A percentile compares a stretch with the other conserved stretches of the same genome.
These are phyloP conservation scores for Leucocoprinus sp. DNA, from an alignment of 768 basidiomycete genomes.

Conservation along the genomic window DNA sequence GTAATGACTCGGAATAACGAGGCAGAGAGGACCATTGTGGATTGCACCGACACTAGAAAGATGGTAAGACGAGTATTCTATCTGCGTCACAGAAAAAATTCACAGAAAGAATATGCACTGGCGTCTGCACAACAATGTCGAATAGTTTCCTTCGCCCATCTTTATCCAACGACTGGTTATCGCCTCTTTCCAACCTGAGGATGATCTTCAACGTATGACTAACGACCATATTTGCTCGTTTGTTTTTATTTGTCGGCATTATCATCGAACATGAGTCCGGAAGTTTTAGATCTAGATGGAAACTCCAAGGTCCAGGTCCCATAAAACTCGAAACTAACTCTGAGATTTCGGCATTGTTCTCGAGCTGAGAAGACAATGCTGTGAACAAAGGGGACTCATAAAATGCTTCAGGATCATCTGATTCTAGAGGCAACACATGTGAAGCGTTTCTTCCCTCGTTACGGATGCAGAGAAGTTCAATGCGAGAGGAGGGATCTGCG, in stretches of 20 bases:
- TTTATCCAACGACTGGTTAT: slow-evolving; percentile 58
- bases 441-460: slow-evolving; percentile 42
- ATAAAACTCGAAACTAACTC: slow-evolving; percentile 52
- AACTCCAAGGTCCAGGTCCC: slow-evolving; percentile 84
- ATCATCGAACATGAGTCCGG: slow-evolving; percentile 56
- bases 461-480: slow-evolving; percentile 57
- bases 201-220: slow-evolving; percentile 74
- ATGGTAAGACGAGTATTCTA: background rate
- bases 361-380: slow-evolving; percentile 25
- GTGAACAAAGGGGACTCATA: slow-evolving; percentile 55
- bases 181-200: slow-evolving; percentile 77
- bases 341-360: slow-evolving; percentile 41
- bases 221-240: slow-evolving; percentile 64
- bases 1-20: slow-evolving; percentile 50
- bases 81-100: slow-evolving; percentile 20
- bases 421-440: slow-evolving; percentile 72
- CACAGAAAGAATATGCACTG: slow-evolving; percentile 82
- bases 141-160: slow-evolving; percentile 72
- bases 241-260: slow-evolving; percentile 76
- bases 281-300: slow-evolving; percentile 61
- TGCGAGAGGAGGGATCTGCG: slow-evolving; percentile 53
- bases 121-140: slow-evolving; percentile 81
- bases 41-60: slow-evolving; percentile 66
- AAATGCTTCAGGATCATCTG: slow-evolving; percentile 57
- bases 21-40: slow-evolving; percentile 76